These are phyloP conservation scores for Xylaria sp. DNA, from an alignment of 2,329 filamentous ascomycete species.

Conservation along the genomic window DNA sequence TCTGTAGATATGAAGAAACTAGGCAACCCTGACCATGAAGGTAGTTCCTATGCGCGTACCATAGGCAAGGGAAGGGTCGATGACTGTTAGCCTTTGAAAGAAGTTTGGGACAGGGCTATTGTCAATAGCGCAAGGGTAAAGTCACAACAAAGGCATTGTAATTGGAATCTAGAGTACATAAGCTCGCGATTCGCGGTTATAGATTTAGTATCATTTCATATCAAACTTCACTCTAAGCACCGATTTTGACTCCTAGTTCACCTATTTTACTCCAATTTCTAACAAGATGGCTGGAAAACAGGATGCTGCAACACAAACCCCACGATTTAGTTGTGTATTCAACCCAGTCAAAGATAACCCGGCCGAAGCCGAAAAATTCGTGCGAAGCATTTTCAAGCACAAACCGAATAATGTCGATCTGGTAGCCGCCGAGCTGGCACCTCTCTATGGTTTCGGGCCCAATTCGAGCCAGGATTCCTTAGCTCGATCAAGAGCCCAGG, in stretches of 20 bases:
- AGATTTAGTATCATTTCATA: background rate
- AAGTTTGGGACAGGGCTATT: background rate
- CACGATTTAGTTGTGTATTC: background rate
- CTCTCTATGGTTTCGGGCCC: constrained; percentile 40
- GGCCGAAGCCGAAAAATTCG: constrained; percentile 30
- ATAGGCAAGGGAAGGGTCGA: background rate
- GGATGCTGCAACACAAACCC: background rate
- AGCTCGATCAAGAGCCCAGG: constrained; percentile 35
- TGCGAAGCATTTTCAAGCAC: constrained; percentile 36
- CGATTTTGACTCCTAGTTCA: background rate
- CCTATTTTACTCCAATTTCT: background rate
- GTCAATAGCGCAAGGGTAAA: background rate
- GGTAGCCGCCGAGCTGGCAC: constrained; percentile 37
- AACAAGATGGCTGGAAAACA: background rate
- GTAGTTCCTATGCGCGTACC: background rate
- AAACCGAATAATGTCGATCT: constrained; percentile 34
- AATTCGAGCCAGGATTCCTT: constrained; percentile 27
- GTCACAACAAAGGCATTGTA: background rate
- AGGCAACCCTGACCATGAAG: background rate
- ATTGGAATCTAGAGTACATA: background rate
- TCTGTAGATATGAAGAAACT: background rate
- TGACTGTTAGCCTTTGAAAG: too few relatives aligned
- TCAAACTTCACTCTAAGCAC: background rate
- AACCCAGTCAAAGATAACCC: constrained; percentile 33
- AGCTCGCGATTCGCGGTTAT: background rate